Percentiles rank a stretch among this genome's conserved stretches.
phyloP scores from a whole-genome alignment of 352 stramenopile genomes.

The Globisporangium echinulatum region DNA sequence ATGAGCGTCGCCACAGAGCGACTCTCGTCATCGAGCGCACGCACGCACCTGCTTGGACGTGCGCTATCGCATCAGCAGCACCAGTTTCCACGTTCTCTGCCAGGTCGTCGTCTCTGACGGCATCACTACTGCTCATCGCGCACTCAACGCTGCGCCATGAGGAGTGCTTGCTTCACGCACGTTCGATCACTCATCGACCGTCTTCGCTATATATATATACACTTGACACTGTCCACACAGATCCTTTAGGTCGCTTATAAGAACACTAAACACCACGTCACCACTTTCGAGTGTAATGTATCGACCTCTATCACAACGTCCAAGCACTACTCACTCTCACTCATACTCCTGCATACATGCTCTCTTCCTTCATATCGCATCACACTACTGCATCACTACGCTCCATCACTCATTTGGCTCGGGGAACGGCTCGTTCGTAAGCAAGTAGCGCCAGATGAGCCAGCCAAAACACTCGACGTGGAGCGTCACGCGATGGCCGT shows the following conservation, averaged over 20 bases:
- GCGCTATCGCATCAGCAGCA: not conserved
- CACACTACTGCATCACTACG: no score
- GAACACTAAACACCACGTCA: no score
- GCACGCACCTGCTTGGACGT: not conserved
- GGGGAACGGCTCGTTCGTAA: conserved; percentile 78
- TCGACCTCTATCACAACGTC: not conserved
- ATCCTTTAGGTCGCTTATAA: no score
- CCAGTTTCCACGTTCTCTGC: not conserved
- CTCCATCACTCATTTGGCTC: conserved; percentile 55
- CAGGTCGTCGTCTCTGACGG: not conserved
- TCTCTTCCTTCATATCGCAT: not conserved
- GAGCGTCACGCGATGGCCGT: conserved; percentile 74
- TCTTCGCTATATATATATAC: not conserved
- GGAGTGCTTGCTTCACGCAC: no score
- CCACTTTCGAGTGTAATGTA: no score
- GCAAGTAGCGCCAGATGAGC: conserved; percentile 82
- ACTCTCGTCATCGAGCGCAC: not conserved
- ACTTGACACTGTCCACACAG: no score
- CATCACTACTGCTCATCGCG: not conserved
- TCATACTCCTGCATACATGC: not conserved
- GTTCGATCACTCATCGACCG: not conserved
- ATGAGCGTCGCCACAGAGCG: no score
- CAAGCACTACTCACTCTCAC: not conserved
- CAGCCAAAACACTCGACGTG: conserved; percentile 83
- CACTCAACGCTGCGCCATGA: not conserved